Evolutionary conservation across 139 green algal species (phyloP).

Genomic region (Chlamydomonas eustigma): DNA sequence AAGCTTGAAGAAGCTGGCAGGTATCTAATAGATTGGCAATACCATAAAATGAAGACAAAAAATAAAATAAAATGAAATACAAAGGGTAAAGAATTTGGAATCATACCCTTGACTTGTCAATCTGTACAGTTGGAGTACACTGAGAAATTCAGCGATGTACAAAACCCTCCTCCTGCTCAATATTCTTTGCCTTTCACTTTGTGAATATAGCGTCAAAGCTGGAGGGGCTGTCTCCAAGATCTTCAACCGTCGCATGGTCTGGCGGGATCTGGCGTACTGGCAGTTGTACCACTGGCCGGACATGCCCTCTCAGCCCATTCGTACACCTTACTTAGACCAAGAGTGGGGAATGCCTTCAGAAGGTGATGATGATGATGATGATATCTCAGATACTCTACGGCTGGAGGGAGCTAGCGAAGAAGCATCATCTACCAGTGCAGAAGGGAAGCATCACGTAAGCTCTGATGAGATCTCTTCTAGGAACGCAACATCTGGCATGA

Average conservation of each 20-base stretch:
- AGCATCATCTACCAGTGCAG: not conserved
- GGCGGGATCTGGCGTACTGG: slow-evolving; percentile 73
- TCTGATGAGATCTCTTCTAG: too few relatives aligned
- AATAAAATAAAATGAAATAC: too few relatives aligned
- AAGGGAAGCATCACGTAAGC: too few relatives aligned
- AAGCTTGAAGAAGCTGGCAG: not conserved
- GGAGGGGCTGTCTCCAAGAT: slow-evolving; percentile 40
- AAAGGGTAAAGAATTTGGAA: too few relatives aligned
- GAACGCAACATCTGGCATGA: too few relatives aligned
- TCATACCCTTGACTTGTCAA: too few relatives aligned
- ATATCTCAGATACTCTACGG: too few relatives aligned
- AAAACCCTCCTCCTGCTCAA: too few relatives aligned
- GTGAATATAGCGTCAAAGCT: not conserved
- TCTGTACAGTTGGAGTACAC: too few relatives aligned
- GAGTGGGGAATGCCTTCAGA: slow-evolving; percentile 16
- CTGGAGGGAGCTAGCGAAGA: not conserved
- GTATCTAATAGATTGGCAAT: too few relatives aligned
- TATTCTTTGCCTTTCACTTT: not conserved
- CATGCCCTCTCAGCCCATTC: slow-evolving; percentile 44
- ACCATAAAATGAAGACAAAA: too few relatives aligned
- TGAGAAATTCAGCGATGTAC: too few relatives aligned
- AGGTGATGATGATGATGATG: not conserved
- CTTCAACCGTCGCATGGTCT: slow-evolving; percentile 56
- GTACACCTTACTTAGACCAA: slow-evolving; percentile 27
- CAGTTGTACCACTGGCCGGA: slow-evolving; percentile 62